Evolutionary conservation across 345 rosid genomes (phyloP), one percentile per base, ranked within the genome.

Genomic region (Bruguiera sexangula): DNA sequence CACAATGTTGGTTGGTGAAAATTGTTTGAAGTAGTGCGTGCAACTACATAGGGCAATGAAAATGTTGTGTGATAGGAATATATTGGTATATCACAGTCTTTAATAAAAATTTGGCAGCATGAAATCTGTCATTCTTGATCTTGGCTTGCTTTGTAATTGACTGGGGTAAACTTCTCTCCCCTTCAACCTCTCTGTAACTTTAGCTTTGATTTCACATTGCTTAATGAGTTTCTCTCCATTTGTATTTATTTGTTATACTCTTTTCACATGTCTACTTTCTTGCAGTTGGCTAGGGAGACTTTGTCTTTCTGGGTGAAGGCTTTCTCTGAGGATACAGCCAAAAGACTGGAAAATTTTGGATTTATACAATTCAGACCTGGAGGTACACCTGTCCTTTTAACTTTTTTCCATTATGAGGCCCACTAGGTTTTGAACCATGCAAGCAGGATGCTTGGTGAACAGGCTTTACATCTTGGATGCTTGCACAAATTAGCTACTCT

Each of bases 271-370:
- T n/a, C 60, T 73, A 30, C 68, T 71, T 57, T 71, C 72, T 75
- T 76, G 46, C 87, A 95, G 99, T 81, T 95, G 76, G 96, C 96
- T 36, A 92, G 99, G 79, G 99, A 95, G 80, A 78, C 96, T 6
- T 71, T 95, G 79, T 95, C 99, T 71, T 95, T 90, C 80, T 95
- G 99, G 99, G 97, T 92, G 69, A 95, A 95, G 80, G 99, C 99
- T 70, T 95, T 92, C 76, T 95, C 99, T 24, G 96, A 89, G 80
- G 99, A 92, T 71, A 95, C 99, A 39, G 90, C 99, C 20, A 95
- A 95, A 80, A 85, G 99, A 77, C 80, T 95, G 79, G 96, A 95
- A 79, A 95, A 95, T 65, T 95, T 85, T 67, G 99, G 99, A 36
- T 95, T 90, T 78, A 95, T 95, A 79, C 97, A 95, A 63, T 85